Percentiles rank a stretch among this genome's conserved stretches.
These are phyloP conservation scores for Trifolium subterraneum DNA, from an alignment of 306 rosid genomes.

Conservation along the genomic window DNA sequence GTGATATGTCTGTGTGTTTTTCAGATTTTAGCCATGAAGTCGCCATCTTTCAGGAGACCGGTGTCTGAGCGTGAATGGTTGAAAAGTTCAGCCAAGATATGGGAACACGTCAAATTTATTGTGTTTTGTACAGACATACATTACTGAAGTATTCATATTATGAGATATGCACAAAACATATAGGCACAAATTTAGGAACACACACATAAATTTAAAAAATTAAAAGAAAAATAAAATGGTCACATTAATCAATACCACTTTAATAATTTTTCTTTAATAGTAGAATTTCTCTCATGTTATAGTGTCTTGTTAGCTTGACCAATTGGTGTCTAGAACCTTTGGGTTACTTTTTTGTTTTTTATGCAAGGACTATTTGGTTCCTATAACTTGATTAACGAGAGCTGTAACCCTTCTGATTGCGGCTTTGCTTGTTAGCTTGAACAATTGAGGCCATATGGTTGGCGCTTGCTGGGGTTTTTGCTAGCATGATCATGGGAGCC, in stretches of 20 bases:
- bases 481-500: neutral
- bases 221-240: too few relatives aligned
- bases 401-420: neutral
- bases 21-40: slow-evolving; percentile 75
- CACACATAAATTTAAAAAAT: too few relatives aligned
- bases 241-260: too few relatives aligned
- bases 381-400: neutral
- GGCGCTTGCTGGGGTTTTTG: neutral
- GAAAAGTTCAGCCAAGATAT: slow-evolving; percentile 81
- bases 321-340: neutral
- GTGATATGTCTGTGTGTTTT: slow-evolving; percentile 31
- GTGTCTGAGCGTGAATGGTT: slow-evolving; percentile 91
- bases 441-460: neutral
- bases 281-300: too few relatives aligned
- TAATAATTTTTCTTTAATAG: too few relatives aligned
- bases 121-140: neutral
- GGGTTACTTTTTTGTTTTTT: too few relatives aligned
- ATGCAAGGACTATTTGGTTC: neutral
- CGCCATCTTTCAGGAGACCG: slow-evolving; percentile 65
- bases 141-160: too few relatives aligned
- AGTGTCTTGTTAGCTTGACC: neutral
- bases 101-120: slow-evolving; percentile 65
- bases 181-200: too few relatives aligned
- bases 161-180: too few relatives aligned
- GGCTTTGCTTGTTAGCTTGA: neutral